Base-by-base conservation (phyloP, 805 yeast species). In the Huiozyma naganishii region DNA sequence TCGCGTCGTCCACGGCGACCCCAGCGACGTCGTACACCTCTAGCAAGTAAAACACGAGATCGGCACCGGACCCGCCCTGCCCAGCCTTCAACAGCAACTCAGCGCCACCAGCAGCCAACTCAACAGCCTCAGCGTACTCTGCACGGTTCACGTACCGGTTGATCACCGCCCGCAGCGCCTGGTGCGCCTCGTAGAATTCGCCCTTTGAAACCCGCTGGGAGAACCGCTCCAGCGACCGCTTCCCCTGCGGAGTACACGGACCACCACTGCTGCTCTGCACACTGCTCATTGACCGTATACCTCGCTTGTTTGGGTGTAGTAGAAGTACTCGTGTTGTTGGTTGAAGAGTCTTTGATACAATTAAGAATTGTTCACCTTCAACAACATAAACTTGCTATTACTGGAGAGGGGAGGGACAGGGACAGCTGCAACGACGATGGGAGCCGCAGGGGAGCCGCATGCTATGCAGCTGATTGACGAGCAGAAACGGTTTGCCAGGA, bases 131-230 rank as follows among this genome's bases (percentile, higher is more conserved):
- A 3, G 64, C 67, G 59, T 73, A 85, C 46, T 81, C 77, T 47
- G 77, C 77, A 27, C 79, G 59, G 49, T 84, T 77, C 37, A 83
- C 81, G 57, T 84, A 83, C 58, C 98, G 72, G 52, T 88, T 88
- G 36, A 85, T 84, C 43, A 90, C 83, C 6, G 97, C 87, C 56
- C 96, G 71, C 41, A 92, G 72, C 0, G 95, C 89, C 63, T 92
- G 97, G 61, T 90, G 96, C 0, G 97, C 97, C 60, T 92, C 98
- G 60, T 90, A 90, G 66, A 73, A 87, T 44, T 88, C 83, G 2
- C 85, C 86, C 41, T 73, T 73, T 41, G 73, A 75, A 49, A 90
- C 81, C 54, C 83, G 80, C 27, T 55, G 72, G 55, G 79, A 76
- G 66, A 82, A 83, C 51, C 92, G 68, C 23, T 71, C 76, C 38